Evolutionary conservation across 768 basidiomycete genomes (phyloP), one percentile per base, ranked within the genome.

Genomic region (Suillus placidus): DNA sequence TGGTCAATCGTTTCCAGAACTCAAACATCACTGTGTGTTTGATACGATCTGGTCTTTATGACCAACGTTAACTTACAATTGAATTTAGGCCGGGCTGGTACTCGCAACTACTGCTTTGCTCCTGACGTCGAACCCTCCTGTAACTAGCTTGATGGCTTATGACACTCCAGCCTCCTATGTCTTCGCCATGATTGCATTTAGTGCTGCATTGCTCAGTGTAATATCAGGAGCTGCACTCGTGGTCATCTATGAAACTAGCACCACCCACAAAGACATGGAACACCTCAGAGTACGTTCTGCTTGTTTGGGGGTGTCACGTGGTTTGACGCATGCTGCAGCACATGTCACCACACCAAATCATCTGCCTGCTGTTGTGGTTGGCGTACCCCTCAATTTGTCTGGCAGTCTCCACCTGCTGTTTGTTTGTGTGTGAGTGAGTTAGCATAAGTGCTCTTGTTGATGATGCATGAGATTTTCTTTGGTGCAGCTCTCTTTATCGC

Each of bases 151-250:
- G 38, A 42, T 60, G 58, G 26, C 10, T 18, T 42, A 30, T 30
- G 3, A 20, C 38, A 20, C 18, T 42, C 9, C 38, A 60, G 23
- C 26, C 18, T 60, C 58, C 10, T 60, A 60, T 10, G 30, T 42
- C 16, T 18, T 60, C 18, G 26, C 26, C 26, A 13, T 60, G 4
- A 18, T 30, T 20, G 26, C 58, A 32, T 60, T 60, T 32, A 40
- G 40, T 12, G 26, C 40, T 18, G 58, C 58, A 26, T 32, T 60
- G 26, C 40, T 60, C 14, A 42, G 58, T 20, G 58, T 60, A 18
- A 60, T 60, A 60, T 42, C 58, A 10, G 58, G 58, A 60, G 58
- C 58, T 13, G 58, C 58, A 5, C 26, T 60, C 26, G 18, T 60
- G 18, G 6, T 60, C 14, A 42, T 60, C 26, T 60, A 60, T 3